Percentiles rank a stretch among this genome's conserved stretches.
These are phyloP conservation scores for Kwoniella pini DNA, from an alignment of 768 basidiomycete species.

Conservation along the genomic window DNA sequence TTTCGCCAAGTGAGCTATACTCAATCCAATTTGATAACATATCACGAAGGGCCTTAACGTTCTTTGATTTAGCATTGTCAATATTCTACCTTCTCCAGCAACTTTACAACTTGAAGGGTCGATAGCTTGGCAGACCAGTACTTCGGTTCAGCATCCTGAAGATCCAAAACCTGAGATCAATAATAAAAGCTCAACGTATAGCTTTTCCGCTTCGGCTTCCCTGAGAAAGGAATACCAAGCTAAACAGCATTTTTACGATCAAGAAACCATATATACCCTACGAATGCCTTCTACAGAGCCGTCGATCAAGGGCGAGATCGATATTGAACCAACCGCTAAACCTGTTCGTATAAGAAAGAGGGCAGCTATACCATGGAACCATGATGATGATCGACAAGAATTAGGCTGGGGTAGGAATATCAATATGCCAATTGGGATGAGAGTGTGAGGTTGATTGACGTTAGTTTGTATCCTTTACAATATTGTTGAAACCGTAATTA, in stretches of 20 bases:
- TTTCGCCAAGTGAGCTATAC: conserved; percentile 6
- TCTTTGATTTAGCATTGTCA: conserved; percentile 5
- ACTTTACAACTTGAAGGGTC: conserved; percentile 7
- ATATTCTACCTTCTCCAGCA: conserved; percentile 4
- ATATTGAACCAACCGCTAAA: conserved; percentile 10
- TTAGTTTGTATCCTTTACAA: too few relatives aligned
- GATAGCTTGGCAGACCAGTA: conserved; percentile 9
- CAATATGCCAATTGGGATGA: conserved; percentile 2
- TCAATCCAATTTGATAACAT: too few relatives aligned
- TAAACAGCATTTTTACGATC: conserved; percentile 7
- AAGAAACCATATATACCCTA: conserved; percentile 17
- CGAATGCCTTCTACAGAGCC: neutral
- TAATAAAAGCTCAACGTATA: conserved; percentile 5
- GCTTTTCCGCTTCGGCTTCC: conserved; percentile 12
- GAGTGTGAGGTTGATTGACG: neutral
- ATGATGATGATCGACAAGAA: conserved; percentile 7
- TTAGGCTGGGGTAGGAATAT: conserved; percentile 8
- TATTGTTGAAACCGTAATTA: too few relatives aligned
- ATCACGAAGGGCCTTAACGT: too few relatives aligned
- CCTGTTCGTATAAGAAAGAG: conserved; percentile 11
- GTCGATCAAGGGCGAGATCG: neutral
- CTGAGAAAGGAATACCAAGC: neutral
- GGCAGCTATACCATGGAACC: conserved; percentile 8
- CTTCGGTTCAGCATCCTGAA: neutral
- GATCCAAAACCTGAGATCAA: conserved; percentile 5